Percentiles rank a stretch among this genome's conserved stretches.
Conservation (phyloP, 2,329 filamentous ascomycete species). For the Aspergillus melleus region DNA sequence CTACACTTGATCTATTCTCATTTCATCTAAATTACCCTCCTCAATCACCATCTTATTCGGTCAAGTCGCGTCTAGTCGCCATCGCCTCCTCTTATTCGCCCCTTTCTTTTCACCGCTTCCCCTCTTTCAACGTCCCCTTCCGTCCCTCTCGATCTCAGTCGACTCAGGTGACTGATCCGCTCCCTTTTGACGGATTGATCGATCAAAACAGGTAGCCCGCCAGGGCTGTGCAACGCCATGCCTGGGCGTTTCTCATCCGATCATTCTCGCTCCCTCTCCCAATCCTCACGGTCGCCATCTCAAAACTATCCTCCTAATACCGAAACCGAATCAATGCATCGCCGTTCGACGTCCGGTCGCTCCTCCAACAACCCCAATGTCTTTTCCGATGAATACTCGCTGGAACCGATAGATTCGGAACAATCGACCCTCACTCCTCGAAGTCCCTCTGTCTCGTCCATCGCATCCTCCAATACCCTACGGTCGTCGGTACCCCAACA, state of each 20-base stretch:
- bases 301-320: slow-evolving; percentile 25
- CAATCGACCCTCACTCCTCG: slow-evolving; percentile 31
- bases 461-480: slow-evolving; percentile 34
- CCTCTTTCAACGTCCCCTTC: slow-evolving; percentile 10
- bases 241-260: slow-evolving; percentile 40
- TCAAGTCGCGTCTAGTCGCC: neutral
- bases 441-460: slow-evolving; percentile 33
- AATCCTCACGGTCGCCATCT: slow-evolving; percentile 27
- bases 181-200: slow-evolving; percentile 28
- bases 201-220: slow-evolving; percentile 34
- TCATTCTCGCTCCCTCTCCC: slow-evolving; percentile 36
- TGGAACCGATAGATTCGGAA: slow-evolving; percentile 43
- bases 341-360: slow-evolving; percentile 30
- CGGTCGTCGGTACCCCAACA: slow-evolving; percentile 27
- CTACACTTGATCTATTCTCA: neutral
- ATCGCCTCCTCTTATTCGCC: slow-evolving; percentile 9
- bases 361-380: slow-evolving; percentile 46
- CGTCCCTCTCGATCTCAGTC: slow-evolving; percentile 14
- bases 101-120: slow-evolving; percentile 10
- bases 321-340: slow-evolving; percentile 30
- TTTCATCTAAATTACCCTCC: neutral
- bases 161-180: slow-evolving; percentile 21
- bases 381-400: slow-evolving; percentile 51
- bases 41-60: neutral
- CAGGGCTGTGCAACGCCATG: slow-evolving; percentile 42